Evolutionary conservation across 78 protist genomes (phyloP).

Genomic region (Monocercomonoides exilis): DNA sequence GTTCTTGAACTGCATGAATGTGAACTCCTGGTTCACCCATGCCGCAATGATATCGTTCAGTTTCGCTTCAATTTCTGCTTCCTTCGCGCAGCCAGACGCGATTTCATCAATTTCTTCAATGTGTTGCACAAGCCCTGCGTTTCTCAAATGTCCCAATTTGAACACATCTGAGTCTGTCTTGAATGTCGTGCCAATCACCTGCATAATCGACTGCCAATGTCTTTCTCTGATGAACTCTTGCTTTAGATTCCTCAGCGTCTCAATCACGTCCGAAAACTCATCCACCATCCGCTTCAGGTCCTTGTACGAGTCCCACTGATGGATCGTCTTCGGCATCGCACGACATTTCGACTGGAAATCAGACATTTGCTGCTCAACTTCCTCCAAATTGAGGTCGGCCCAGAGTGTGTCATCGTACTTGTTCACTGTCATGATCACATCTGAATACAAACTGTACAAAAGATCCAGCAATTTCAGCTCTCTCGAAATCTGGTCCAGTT

Average conservation of each 20-base stretch:
- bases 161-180: constrained; percentile 38
- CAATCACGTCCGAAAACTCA: constrained; percentile 54
- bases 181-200: constrained; percentile 14
- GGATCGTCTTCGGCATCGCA: constrained; percentile 49
- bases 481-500: constrained; percentile 36
- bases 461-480: constrained; percentile 56
- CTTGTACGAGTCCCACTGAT: constrained; percentile 58
- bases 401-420: constrained; percentile 61
- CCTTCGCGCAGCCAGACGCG: constrained; percentile 47
- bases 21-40: constrained; percentile 46
- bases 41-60: neutral
- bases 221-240: constrained; percentile 46
- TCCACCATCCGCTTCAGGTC: constrained; percentile 59
- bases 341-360: constrained; percentile 41
- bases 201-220: constrained; percentile 58
- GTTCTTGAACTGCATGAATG: constrained; percentile 53
- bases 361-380: constrained; percentile 24
- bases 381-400: constrained; percentile 48
- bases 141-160: constrained; percentile 40
- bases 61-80: constrained; percentile 58
- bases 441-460: constrained; percentile 55
- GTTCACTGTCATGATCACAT: constrained; percentile 38
- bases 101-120: constrained; percentile 65
- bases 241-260: constrained; percentile 39
- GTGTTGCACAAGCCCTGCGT: constrained; percentile 27